A percentile compares a stretch with the other conserved stretches of the same genome.
These are phyloP conservation scores for Ramalina intermedia DNA, from an alignment of 495 filamentous ascomycete species.

Conservation along the genomic window DNA sequence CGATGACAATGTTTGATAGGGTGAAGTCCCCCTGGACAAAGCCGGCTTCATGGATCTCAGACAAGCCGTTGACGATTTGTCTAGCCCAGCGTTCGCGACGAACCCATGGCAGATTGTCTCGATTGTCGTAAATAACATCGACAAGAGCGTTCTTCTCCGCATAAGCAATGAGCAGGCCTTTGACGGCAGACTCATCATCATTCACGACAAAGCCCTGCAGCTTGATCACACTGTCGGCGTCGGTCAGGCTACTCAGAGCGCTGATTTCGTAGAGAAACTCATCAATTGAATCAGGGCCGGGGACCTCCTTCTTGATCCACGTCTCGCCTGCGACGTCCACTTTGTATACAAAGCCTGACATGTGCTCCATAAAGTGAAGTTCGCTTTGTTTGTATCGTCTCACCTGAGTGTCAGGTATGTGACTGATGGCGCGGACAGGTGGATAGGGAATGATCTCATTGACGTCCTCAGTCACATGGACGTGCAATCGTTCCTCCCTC, in stretches of 20 bases:
- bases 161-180: conserved; percentile 81
- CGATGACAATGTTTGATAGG: conserved; percentile 91
- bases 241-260: conserved; percentile 65
- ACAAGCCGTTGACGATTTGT: conserved; percentile 80
- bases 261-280: conserved; percentile 98
- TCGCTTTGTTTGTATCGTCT: conserved; percentile 42
- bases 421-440: conserved; percentile 54
- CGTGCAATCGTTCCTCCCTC: conserved; percentile 74
- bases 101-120: conserved; percentile 53
- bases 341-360: conserved; percentile 97
- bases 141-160: conserved; percentile 81
- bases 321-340: conserved; percentile 51
- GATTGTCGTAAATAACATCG: conserved; percentile 71
- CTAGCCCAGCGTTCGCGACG: conserved; percentile 80
- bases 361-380: conserved; percentile 74
- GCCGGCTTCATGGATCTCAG: conserved; percentile 88
- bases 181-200: conserved; percentile 57
- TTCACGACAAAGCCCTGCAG: conserved; percentile 86
- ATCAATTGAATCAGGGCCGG: conserved; percentile 87
- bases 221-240: conserved; percentile 63
- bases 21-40: conserved; percentile 98
- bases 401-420: conserved; percentile 48
- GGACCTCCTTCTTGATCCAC: conserved; percentile 97
- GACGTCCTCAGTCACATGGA: conserved; percentile 95
- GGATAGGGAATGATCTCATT: conserved; percentile 93